phyloP scores from a whole-genome alignment of 2,329 filamentous ascomycete species.

The Alternaria postmessia region DNA sequence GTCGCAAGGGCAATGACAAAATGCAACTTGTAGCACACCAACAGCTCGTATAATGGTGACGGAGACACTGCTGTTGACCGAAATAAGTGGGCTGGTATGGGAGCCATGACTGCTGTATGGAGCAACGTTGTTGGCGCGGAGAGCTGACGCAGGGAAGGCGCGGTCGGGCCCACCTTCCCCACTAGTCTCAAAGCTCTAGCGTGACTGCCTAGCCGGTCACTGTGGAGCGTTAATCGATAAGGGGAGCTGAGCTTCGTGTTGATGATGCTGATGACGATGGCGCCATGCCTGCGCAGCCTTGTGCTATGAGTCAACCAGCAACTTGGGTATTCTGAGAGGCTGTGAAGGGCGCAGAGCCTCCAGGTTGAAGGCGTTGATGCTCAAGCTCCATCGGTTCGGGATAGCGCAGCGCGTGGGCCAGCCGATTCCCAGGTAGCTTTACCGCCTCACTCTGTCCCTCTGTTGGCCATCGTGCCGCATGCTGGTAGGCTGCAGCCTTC shows the following conservation, averaged over 20 bases:
- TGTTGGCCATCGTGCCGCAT: slow-evolving; percentile 22
- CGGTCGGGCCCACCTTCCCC: slow-evolving; percentile 28
- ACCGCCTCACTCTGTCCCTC: slow-evolving; percentile 34
- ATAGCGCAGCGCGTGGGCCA: slow-evolving; percentile 28
- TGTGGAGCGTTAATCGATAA: slow-evolving; percentile 30
- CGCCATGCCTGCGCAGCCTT: slow-evolving; percentile 17
- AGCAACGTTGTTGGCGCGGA: slow-evolving; percentile 26
- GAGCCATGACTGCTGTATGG: slow-evolving; percentile 9
- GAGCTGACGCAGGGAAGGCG: slow-evolving; percentile 34
- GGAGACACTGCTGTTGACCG: neutral
- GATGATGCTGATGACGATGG: slow-evolving; percentile 1
- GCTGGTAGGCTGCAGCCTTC: slow-evolving; percentile 32
- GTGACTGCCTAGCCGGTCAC: slow-evolving; percentile 29
- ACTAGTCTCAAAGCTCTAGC: slow-evolving; percentile 23
- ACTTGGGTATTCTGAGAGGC: neutral
- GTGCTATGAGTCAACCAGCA: slow-evolving; percentile 20
- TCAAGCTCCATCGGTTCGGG: slow-evolving; percentile 10
- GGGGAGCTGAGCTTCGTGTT: slow-evolving; percentile 13
- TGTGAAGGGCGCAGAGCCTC: slow-evolving; percentile 21
- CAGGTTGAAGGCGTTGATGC: slow-evolving; percentile 17
- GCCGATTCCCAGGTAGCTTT: slow-evolving; percentile 28
- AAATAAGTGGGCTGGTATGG: neutral
- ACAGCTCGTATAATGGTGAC: slow-evolving; percentile 1
- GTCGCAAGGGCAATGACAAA: slow-evolving; percentile 4
- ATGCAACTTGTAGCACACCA: neutral